These are phyloP conservation scores for Esteya vermicola DNA, from an alignment of 2,329 filamentous ascomycete genomes.

Conservation along the genomic window DNA sequence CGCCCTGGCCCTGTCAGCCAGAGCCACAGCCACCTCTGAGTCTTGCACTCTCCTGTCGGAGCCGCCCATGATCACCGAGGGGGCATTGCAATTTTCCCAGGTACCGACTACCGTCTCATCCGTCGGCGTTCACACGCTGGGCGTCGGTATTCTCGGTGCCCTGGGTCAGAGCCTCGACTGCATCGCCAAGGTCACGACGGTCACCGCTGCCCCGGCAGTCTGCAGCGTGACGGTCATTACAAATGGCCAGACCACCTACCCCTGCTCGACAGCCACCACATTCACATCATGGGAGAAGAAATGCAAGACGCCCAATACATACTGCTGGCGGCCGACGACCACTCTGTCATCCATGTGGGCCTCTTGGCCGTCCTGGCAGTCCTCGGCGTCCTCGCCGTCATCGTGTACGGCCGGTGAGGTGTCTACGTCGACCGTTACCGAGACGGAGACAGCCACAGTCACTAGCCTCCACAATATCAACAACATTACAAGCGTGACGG, in stretches of 20 bases:
- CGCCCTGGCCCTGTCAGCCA: too few relatives aligned
- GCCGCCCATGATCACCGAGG: too few relatives aligned
- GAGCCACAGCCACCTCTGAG: too few relatives aligned
- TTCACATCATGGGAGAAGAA: not conserved
- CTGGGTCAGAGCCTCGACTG: constrained; percentile 2
- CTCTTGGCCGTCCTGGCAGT: not conserved
- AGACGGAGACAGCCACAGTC: too few relatives aligned
- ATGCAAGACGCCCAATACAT: not conserved
- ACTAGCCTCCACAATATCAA: too few relatives aligned
- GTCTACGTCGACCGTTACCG: too few relatives aligned
- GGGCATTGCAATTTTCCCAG: too few relatives aligned
- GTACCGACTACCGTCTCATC: too few relatives aligned
- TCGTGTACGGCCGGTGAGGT: too few relatives aligned
- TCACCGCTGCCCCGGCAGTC: not conserved
- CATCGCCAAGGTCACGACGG: not conserved
- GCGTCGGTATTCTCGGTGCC: constrained; percentile 1
- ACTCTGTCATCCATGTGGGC: not conserved
- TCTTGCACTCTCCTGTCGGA: too few relatives aligned
- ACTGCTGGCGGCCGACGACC: constrained; percentile 2
- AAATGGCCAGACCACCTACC: not conserved
- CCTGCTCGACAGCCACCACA: not conserved
- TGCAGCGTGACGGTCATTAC: not conserved
- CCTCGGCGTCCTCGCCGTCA: not conserved
- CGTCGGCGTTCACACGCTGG: not conserved
- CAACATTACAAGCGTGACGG: too few relatives aligned